Evolutionary conservation across 768 basidiomycete species (phyloP).

Genomic region (Tremella fuciformis): DNA sequence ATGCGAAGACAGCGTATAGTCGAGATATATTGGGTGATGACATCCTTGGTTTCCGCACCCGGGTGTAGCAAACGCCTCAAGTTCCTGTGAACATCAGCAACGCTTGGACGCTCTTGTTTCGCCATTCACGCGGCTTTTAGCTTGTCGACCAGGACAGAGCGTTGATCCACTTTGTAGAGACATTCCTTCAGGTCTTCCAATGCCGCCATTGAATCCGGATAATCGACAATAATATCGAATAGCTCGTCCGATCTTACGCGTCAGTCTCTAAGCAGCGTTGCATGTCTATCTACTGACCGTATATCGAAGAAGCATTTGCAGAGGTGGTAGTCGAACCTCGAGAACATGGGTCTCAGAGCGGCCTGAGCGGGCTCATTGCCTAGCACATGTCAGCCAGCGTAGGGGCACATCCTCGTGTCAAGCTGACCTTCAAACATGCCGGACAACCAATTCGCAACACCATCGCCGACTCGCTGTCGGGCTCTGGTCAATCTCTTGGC

Average conservation of each 20-base stretch:
- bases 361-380: constrained; percentile 52
- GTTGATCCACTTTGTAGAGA: constrained; percentile 51
- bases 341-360: constrained; percentile 64
- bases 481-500: constrained; percentile 63
- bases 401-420: background rate
- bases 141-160: constrained; percentile 68
- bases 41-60: constrained; percentile 88
- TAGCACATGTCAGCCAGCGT: constrained; percentile 11
- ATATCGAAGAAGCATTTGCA: constrained; percentile 86
- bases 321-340: constrained; percentile 87
- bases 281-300: constrained; percentile 57
- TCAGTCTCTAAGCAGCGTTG: constrained; percentile 3
- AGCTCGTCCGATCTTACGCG: constrained; percentile 64
- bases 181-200: constrained; percentile 71
- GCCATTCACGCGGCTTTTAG: constrained; percentile 71
- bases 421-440: constrained; percentile 63
- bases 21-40: constrained; percentile 82
- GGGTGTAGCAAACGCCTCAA: constrained; percentile 86
- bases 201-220: constrained; percentile 79
- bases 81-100: constrained; percentile 58
- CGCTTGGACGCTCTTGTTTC: background rate
- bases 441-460: constrained; percentile 80
- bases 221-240: constrained; percentile 94
- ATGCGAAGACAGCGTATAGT: constrained; percentile 87
- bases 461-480: constrained; percentile 72